Conservation (phyloP, 179 eudicot genomes). For the Beta corolliflora region DNA sequence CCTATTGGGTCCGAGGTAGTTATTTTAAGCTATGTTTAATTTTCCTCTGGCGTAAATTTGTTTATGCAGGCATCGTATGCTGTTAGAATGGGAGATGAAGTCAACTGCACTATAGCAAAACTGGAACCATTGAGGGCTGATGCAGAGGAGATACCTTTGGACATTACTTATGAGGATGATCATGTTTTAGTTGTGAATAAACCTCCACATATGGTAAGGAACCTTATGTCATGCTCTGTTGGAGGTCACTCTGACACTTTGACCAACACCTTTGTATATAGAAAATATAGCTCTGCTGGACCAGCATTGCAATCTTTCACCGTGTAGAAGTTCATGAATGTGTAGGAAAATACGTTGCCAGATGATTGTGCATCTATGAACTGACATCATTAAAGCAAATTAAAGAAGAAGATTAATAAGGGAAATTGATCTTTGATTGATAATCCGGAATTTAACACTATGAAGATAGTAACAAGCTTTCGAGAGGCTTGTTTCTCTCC, state of each 20-base stretch:
- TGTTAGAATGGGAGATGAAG: slow-evolving; percentile 72
- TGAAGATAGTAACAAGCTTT: too few relatives aligned
- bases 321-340: background rate
- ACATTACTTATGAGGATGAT: slow-evolving; percentile 80
- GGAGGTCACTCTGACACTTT: background rate
- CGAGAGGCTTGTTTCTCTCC: too few relatives aligned
- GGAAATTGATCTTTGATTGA: too few relatives aligned
- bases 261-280: background rate
- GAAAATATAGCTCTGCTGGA: too few relatives aligned
- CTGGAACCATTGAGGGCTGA: slow-evolving; percentile 85
- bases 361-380: slow-evolving; percentile 2
- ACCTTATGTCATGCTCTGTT: slow-evolving; percentile 15
- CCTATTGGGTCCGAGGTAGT: background rate
- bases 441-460: too few relatives aligned
- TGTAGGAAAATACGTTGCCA: background rate
- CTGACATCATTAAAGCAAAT: too few relatives aligned
- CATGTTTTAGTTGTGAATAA: slow-evolving; percentile 88
- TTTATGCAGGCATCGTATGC: slow-evolving; percentile 63
- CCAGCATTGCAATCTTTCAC: background rate
- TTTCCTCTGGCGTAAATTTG: background rate
- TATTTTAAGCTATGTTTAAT: background rate
- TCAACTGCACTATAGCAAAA: slow-evolving; percentile 77
- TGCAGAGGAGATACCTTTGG: slow-evolving; percentile 85
- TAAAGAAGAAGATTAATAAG: too few relatives aligned
- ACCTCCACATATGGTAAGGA: slow-evolving; percentile 90